phyloP scores from a whole-genome alignment of 1,139 yeast genomes.

The Hyphopichia burtonii region DNA sequence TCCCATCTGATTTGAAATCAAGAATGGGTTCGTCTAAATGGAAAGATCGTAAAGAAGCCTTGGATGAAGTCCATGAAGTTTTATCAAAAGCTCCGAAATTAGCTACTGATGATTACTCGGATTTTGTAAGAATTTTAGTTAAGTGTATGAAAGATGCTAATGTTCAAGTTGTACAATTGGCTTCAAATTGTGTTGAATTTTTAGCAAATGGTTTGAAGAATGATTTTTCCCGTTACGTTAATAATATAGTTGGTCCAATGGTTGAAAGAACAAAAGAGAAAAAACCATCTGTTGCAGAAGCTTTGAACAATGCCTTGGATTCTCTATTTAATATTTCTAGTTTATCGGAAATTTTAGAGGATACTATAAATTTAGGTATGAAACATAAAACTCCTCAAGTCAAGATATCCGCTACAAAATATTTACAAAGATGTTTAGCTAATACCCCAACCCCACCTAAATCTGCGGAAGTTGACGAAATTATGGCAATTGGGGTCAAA shows the following conservation, averaged over 20 bases:
- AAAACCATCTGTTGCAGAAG: conserved; percentile 73
- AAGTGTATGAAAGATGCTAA: conserved; percentile 87
- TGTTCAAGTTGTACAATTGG: conserved; percentile 78
- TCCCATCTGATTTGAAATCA: conserved; percentile 62
- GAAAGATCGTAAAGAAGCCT: conserved; percentile 88
- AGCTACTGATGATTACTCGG: conserved; percentile 55
- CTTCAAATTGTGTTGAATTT: conserved; percentile 65
- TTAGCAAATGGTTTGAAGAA: conserved; percentile 67
- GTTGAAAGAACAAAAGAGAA: conserved; percentile 88
- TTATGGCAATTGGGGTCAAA: conserved; percentile 57
- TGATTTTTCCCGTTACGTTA: conserved; percentile 54
- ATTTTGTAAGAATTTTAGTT: conserved; percentile 58
- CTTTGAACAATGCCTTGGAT: conserved; percentile 64
- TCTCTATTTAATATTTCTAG: conserved; percentile 55
- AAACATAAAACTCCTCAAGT: conserved; percentile 83
- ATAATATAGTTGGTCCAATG: conserved; percentile 57
- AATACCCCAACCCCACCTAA: conserved; percentile 51
- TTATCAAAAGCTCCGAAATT: conserved; percentile 52
- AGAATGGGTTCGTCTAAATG: conserved; percentile 67
- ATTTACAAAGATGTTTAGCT: conserved; percentile 62
- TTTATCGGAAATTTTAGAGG: conserved; percentile 60
- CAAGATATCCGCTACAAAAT: conserved; percentile 66
- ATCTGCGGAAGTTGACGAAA: conserved; percentile 51
- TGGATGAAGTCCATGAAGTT: conserved; percentile 62
- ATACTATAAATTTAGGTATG: conserved; percentile 52